A percentile compares a stretch with the other conserved stretches of the same genome.
Evolutionary conservation across 2,329 filamentous ascomycete genomes (phyloP).

Genomic region (Fusarium anguioides): DNA sequence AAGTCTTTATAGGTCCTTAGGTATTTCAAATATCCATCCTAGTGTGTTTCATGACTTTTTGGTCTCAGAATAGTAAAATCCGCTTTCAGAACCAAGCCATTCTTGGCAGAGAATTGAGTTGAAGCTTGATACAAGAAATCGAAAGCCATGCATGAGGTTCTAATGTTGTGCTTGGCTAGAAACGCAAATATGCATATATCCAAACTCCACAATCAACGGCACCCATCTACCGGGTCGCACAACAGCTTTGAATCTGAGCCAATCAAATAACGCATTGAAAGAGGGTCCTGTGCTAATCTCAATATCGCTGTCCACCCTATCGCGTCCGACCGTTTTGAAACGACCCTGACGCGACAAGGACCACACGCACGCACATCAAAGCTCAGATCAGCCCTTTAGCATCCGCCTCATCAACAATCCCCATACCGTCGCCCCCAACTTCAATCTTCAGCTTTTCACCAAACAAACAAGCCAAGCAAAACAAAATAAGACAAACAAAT

Average conservation of each 20-base stretch:
- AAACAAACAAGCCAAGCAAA: neutral
- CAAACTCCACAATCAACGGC: neutral
- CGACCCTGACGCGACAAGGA: constrained; percentile 40
- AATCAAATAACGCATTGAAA: constrained; percentile 29
- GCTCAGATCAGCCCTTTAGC: neutral
- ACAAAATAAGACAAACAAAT: neutral
- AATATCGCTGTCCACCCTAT: constrained; percentile 34
- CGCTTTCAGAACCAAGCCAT: neutral
- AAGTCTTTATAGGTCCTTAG: too few relatives aligned
- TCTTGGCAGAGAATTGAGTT: neutral
- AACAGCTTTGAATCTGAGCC: neutral
- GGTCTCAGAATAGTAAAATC: neutral
- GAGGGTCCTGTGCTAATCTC: constrained; percentile 16
- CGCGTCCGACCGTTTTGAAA: constrained; percentile 29
- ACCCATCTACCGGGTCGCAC: constrained; percentile 22
- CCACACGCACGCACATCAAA: constrained; percentile 13
- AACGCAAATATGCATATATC: constrained; percentile 21
- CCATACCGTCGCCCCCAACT: constrained; percentile 7
- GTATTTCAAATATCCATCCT: neutral
- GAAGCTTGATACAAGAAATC: too few relatives aligned
- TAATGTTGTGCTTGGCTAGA: too few relatives aligned
- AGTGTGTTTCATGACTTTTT: neutral
- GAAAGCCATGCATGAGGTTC: too few relatives aligned
- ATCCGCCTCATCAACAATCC: constrained; percentile 14
- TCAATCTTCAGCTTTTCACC: constrained; percentile 7